Conservation (phyloP, 345 rosid species). For the Populus alba region DNA sequence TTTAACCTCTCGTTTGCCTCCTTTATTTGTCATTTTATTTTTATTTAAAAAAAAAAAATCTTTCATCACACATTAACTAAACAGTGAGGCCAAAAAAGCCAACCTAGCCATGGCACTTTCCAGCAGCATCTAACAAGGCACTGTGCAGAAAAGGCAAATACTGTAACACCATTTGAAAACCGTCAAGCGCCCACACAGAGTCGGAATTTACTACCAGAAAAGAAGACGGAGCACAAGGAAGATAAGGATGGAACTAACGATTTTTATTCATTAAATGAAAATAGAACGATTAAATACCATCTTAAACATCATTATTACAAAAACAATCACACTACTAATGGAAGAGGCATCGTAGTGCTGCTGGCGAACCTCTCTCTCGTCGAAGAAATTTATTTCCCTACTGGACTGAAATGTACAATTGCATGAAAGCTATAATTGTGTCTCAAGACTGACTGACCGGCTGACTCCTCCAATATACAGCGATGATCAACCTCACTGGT, state of each 20-base stretch:
- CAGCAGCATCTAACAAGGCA: no score
- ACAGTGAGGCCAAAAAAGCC: no score
- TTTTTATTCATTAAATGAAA: not conserved
- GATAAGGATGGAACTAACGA: not conserved
- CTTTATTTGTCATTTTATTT: no score
- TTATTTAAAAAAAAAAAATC: no score
- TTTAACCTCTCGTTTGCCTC: no score
- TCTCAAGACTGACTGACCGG: not conserved
- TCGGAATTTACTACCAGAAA: not conserved
- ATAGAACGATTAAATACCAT: not conserved
- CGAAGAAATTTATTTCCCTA: constrained; percentile 8
- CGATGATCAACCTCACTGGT: not conserved
- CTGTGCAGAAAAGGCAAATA: no score
- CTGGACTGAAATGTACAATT: not conserved
- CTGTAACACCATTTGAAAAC: no score
- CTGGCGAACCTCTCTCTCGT: not conserved
- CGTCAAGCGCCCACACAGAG: not conserved
- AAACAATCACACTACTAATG: not conserved
- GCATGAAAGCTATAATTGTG: not conserved
- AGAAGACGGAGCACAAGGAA: not conserved
- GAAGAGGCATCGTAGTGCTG: not conserved
- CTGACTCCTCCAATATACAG: constrained; percentile 6
- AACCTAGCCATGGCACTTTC: no score
- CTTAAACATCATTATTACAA: not conserved
- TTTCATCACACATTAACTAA: no score